Conservation (phyloP, 2,329 filamentous ascomycete genomes). For the Microsporum canis region DNA sequence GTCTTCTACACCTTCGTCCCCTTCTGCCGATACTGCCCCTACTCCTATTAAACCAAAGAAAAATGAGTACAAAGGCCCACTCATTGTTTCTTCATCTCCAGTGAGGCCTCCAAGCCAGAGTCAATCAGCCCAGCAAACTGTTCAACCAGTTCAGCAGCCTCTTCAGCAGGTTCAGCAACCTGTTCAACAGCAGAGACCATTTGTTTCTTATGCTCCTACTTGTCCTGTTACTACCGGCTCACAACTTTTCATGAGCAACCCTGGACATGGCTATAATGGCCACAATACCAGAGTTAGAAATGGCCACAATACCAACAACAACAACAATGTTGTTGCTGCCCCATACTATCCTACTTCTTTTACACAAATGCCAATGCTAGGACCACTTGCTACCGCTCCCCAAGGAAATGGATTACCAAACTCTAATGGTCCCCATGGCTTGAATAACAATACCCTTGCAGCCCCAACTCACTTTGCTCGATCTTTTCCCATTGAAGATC, state of each 20-base stretch:
- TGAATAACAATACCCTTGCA: neutral
- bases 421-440: neutral
- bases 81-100: constrained; percentile 10
- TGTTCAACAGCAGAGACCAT: neutral
- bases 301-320: neutral
- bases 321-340: neutral
- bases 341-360: neutral
- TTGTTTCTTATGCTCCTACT: neutral
- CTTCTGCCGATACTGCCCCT: neutral
- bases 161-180: neutral
- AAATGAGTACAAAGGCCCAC: constrained; percentile 10
- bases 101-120: neutral
- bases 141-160: neutral
- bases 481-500: constrained; percentile 16
- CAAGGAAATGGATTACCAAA: neutral
- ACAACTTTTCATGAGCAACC: neutral
- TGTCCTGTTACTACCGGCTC: neutral
- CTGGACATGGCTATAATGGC: neutral
- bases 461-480: neutral
- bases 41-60: neutral
- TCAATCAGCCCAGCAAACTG: neutral
- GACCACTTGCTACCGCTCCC: neutral
- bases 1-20: neutral
- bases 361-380: neutral
- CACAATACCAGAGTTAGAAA: neutral